Base-by-base conservation (phyloP, 1,284 basidiomycete genomes). In the Trichosporon sp. region DNA sequence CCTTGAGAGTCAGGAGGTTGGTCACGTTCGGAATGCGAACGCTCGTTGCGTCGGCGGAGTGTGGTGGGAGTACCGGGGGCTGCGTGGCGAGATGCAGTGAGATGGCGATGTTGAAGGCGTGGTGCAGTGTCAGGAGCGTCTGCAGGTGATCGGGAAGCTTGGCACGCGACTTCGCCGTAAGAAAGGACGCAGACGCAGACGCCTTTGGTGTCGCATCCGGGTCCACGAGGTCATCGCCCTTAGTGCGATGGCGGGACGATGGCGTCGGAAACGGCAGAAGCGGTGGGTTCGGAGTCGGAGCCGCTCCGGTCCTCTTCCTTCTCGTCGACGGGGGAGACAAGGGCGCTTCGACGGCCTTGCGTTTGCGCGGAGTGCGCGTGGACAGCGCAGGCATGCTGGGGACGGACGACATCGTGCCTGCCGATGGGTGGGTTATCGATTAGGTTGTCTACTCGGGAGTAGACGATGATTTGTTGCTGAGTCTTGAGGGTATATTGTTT, bases 21-120 rank as follows among this genome's bases (percentile, higher is more conserved):
- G 83, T 83, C 64, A 85, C 70, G 65, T 81, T 81, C 2, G 79
- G 76, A n/a, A 85, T 67, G 7, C 75, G 70, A 4, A 85, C 71
- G 31, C 71, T 76, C 4, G 78, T 79, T 0, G 79, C 74, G 0
- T 69, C 69, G 0, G 78, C 70, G 0, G 81, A 70, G 61, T 83
- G 79, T 8, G 83, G 82, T 1, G 83, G 83, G 4, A 85, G 77
- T 37, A 84, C 77, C 0, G 84, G 84, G 0, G 83, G 83, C 59
- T 84, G 77, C 1, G 79, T 79, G 2, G 84, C 84, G 65, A 85
- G 77, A 68, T 84, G 80, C 2, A 84, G 75, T 1, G 81, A 79
- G 14, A 85, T 75, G 2, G 83, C 81, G 35, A 85, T 77, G 68
- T 83, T 82, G 75, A 85, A 81, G 2, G 83, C 79, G 14, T 77